A percentile compares a stretch with the other conserved stretches of the same genome.
phyloP scores from a whole-genome alignment of 257 asterid species.

The Leptodermis oblonga region DNA sequence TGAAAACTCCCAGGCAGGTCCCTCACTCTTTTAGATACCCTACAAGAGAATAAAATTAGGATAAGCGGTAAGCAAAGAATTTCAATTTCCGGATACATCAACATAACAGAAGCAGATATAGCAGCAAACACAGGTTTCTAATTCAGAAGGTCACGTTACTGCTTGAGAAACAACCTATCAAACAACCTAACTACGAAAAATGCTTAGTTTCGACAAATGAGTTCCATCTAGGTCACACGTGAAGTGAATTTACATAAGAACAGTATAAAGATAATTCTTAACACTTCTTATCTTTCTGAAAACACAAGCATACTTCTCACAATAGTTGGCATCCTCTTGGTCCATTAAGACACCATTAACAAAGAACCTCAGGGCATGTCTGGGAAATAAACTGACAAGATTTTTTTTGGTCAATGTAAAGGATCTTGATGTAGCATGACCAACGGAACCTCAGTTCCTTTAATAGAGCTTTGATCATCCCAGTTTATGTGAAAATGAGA shows the following conservation, averaged over 20 bases:
- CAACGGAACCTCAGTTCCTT: background rate
- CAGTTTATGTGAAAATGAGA: no score
- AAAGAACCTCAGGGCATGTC: background rate
- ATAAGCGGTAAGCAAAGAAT: background rate
- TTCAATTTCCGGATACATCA: background rate
- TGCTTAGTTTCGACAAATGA: background rate
- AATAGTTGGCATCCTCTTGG: background rate
- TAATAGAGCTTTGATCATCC: background rate
- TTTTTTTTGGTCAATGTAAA: background rate
- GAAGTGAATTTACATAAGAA: background rate
- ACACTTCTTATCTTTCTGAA: background rate
- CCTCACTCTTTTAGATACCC: slow-evolving; percentile 73
- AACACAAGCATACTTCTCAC: background rate
- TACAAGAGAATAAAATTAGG: slow-evolving; percentile 11
- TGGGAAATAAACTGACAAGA: background rate
- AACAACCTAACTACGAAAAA: background rate
- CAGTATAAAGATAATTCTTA: background rate
- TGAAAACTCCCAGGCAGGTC: slow-evolving; percentile 71
- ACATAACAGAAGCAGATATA: background rate
- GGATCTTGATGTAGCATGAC: background rate
- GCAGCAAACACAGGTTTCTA: slow-evolving; percentile 1
- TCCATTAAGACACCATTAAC: background rate
- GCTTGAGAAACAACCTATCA: background rate
- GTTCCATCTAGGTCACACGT: background rate
- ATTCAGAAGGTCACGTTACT: background rate